These are phyloP conservation scores for Pugionium cornutum DNA, from an alignment of 345 rosid genomes.

Conservation along the genomic window DNA sequence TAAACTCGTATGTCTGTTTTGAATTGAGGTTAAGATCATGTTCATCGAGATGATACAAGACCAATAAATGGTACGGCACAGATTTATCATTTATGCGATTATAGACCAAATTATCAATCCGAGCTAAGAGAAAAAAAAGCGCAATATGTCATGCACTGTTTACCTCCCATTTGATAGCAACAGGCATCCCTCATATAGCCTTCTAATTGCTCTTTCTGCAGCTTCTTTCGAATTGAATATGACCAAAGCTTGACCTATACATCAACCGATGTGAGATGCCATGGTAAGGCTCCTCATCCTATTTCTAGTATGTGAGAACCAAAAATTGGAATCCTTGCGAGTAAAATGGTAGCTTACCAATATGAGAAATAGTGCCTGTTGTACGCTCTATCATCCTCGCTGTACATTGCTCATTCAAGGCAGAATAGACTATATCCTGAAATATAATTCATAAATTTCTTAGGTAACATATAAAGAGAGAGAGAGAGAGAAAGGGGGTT, in stretches of 20 bases:
- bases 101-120: neutral
- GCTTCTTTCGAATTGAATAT: conserved; percentile 65
- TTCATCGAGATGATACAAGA: conserved; percentile 1
- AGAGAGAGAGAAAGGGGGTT: neutral
- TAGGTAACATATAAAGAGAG: conserved; percentile 7
- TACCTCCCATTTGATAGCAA: conserved; percentile 80
- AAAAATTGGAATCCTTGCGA: neutral
- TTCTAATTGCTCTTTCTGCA: conserved; percentile 53
- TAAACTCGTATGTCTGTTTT: neutral
- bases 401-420: conserved; percentile 58
- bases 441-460: conserved; percentile 21
- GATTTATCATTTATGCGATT: conserved; percentile 11
- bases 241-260: conserved; percentile 73
- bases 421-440: conserved; percentile 70
- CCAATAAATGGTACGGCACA: conserved; percentile 6
- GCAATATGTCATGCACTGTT: conserved; percentile 5
- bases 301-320: conserved; percentile 16
- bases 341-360: conserved; percentile 51
- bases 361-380: conserved; percentile 51
- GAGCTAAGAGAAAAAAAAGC: conserved; percentile 4
- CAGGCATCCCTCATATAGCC: conserved; percentile 63
- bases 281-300: conserved; percentile 7
- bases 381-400: conserved; percentile 64
- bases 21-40: neutral
- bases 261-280: conserved; percentile 29